These are phyloP conservation scores for Hyphodiscus sp. DNA, from an alignment of 2,329 filamentous ascomycete genomes.

Conservation along the genomic window DNA sequence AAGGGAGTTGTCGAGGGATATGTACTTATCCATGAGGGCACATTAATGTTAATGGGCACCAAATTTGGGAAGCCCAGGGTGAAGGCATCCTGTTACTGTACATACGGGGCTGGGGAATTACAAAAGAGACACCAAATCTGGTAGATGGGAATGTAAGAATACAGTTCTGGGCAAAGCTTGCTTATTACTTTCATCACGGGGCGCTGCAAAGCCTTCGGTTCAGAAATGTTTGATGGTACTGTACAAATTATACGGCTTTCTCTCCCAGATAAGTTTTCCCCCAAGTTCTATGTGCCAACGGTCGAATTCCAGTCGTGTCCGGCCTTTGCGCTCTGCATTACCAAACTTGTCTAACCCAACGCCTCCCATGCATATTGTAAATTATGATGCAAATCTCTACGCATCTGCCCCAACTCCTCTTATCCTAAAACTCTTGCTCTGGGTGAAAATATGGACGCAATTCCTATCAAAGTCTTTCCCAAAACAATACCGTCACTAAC, in stretches of 20 bases:
- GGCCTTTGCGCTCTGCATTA: slow-evolving; percentile 23
- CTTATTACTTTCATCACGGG: background rate
- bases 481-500: slow-evolving; percentile 9
- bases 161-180: no score
- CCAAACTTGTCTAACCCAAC: slow-evolving; percentile 14
- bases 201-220: background rate
- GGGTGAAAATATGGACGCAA: background rate
- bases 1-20: slow-evolving; percentile 3
- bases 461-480: background rate
- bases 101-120: no score
- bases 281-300: slow-evolving; percentile 8
- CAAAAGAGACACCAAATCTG: no score
- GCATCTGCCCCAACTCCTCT: background rate
- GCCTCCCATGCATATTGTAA: background rate
- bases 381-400: background rate
- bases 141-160: no score
- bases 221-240: background rate
- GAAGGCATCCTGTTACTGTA: background rate
- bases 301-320: slow-evolving; percentile 12
- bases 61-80: background rate
- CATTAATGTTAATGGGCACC: background rate
- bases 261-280: slow-evolving; percentile 1
- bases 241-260: background rate
- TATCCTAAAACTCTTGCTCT: slow-evolving; percentile 1
- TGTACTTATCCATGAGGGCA: no score